A percentile compares a stretch with the other conserved stretches of the same genome.
Evolutionary conservation across 176 grass and related monocot genomes (phyloP).

Genomic region (Puccinellia tenuiflora): DNA sequence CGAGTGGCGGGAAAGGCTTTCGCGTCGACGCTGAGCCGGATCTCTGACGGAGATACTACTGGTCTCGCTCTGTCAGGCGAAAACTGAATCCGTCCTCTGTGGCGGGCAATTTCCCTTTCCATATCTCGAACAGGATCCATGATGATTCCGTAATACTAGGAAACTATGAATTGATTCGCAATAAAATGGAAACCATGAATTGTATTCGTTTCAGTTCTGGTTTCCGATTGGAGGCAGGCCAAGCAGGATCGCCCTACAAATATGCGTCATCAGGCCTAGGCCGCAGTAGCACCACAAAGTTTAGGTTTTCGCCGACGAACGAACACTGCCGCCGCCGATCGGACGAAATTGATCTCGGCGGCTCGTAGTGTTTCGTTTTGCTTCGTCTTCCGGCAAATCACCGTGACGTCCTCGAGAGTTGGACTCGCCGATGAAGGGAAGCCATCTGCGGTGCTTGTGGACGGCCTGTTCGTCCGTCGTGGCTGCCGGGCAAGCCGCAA

Average conservation of each 20-base stretch:
- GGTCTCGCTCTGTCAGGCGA: background rate
- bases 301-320: background rate
- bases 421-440: background rate
- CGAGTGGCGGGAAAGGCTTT: conserved; percentile 36
- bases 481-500: conserved; percentile 34
- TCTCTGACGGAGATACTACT: background rate
- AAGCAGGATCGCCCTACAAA: background rate
- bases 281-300: background rate
- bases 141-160: background rate
- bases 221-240: background rate
- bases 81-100: background rate
- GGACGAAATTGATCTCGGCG: no score
- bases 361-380: conserved; percentile 12
- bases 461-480: background rate
- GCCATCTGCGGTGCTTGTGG: background rate
- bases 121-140: background rate
- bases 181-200: no score
- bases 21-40: conserved; percentile 17
- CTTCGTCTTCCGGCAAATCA: background rate
- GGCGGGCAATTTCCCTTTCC: background rate
- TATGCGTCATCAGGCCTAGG: background rate
- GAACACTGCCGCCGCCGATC: background rate
- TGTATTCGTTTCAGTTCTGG: background rate
- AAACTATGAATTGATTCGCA: no score
- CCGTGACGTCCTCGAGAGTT: background rate